Base-by-base conservation (phyloP, 2,329 filamentous ascomycete genomes). In the Scolecobasidium constrictum region DNA sequence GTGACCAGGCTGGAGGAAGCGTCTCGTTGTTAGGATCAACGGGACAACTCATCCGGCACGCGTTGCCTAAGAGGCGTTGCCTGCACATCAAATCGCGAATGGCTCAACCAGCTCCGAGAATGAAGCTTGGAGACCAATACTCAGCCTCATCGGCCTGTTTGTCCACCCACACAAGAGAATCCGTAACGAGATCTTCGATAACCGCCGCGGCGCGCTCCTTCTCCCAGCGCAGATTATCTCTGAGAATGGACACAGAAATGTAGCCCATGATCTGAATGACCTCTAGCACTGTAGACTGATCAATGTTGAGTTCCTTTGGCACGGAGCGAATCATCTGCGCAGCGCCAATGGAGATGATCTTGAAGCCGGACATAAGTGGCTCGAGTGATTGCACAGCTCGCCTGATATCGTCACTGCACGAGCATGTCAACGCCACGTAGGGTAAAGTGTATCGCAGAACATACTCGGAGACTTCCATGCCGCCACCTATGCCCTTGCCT, bases 101-200 rank as follows among this genome's bases (percentile, higher is more conserved):
- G n/a, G n/a, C n/a, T 31, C 26, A 31, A 9, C 26, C 18, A 5
- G 11, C 31, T 16, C 34, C 23, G n/a, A 23, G 34, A 22, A 42
- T 42, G 12, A 42, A 36, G 16, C 40, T 78, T 1, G 85, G 85
- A 46, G 78, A 85, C 92, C 92, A 98, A 55, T 95, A 98, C 62
- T 96, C 88, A 61, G 81, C 87, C 65, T 96, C 90, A 6, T 75
- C 71, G 5, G 18, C 79, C 64, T 95, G 87, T 50, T 77, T 78
- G 62, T 98, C 92, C 4, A 96, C 78, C 92, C 92, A 98, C 12
- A 98, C 77, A 68, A 98, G 76, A 41, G 87, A 86, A 54, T 93
- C 86, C 1, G 81, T 79, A 40, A 96, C 71, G 23, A 98, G 66
- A 61, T 98, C 92, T 48, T 95, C 86, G 40, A 96, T 74, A 2